A percentile compares a stretch with the other conserved stretches of the same genome.
Conservation (phyloP, 345 rosid genomes). For the Eutrema heterophyllum region DNA sequence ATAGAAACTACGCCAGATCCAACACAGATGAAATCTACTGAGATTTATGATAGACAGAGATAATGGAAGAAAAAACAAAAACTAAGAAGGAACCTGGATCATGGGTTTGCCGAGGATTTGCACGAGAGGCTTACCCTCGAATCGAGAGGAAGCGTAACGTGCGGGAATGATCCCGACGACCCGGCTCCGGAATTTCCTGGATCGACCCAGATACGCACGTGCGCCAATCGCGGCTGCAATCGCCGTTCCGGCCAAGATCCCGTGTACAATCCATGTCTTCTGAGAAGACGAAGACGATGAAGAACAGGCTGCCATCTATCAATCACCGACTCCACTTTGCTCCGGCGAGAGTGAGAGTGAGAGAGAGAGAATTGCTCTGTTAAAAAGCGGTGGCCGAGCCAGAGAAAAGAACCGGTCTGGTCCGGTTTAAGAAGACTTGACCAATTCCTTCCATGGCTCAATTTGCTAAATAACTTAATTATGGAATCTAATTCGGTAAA, state of each 20-base stretch:
- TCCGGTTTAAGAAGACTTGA: conserved; percentile 6
- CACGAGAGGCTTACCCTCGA: conserved; percentile 88
- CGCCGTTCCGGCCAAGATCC: conserved; percentile 64
- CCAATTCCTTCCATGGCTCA: not conserved
- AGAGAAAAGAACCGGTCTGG: not conserved
- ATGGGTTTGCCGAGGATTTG: conserved; percentile 90
- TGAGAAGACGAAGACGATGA: conserved; percentile 38
- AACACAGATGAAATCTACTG: not conserved
- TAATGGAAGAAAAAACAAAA: not conserved
- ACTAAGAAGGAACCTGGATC: conserved; percentile 66
- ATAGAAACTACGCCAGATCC: not conserved
- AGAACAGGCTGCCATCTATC: conserved; percentile 29
- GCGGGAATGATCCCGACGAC: conserved; percentile 97
- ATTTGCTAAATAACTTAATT: not conserved
- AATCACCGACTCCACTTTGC: conserved; percentile 15
- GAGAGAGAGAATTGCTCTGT: not conserved
- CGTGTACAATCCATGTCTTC: conserved; percentile 66
- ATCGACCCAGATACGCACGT: conserved; percentile 49
- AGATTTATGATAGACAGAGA: not conserved
- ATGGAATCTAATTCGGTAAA: not conserved
- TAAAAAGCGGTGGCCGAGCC: conserved; percentile 5
- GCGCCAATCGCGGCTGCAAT: conserved; percentile 69
- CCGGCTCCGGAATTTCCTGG: conserved; percentile 59
- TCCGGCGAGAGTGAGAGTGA: not conserved
- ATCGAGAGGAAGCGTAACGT: conserved; percentile 86